These are phyloP conservation scores for Diospyros lotus DNA, from an alignment of 148 eudicot species.

Conservation along the genomic window DNA sequence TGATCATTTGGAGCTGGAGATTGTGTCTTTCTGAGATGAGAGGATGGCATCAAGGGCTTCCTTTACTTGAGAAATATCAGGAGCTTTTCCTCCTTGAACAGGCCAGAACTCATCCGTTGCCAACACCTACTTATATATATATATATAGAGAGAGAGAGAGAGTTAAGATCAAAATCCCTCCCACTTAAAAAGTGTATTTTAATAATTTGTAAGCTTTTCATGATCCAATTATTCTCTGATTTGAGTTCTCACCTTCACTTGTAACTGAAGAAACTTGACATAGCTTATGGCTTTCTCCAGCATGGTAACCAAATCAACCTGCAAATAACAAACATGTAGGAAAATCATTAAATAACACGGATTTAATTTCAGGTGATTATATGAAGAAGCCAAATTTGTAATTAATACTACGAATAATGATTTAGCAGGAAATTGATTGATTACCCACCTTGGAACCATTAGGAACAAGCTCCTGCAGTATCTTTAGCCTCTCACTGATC, in stretches of 20 bases:
- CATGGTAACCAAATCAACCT: slow-evolving; percentile 99
- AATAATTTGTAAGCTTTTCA: neutral
- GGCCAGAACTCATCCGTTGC: slow-evolving; percentile 99
- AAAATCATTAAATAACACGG: neutral
- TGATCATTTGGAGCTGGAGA: too few relatives aligned
- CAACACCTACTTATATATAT: slow-evolving; percentile 49
- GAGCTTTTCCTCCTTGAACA: slow-evolving; percentile 75
- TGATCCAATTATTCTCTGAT: too few relatives aligned
- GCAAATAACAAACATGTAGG: neutral
- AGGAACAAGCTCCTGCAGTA: slow-evolving; percentile 91
- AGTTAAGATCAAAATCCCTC: neutral
- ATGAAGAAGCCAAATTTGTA: neutral
- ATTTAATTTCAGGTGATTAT: neutral
- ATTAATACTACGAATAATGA: too few relatives aligned
- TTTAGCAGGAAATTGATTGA: neutral
- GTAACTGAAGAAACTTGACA: slow-evolving; percentile 92
- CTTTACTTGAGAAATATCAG: slow-evolving; percentile 77
- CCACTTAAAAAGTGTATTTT: neutral
- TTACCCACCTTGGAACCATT: slow-evolving; percentile 80
- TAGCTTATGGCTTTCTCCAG: slow-evolving; percentile 91
- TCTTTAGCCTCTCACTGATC: slow-evolving; percentile 86
- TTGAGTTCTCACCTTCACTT: slow-evolving; percentile 67
- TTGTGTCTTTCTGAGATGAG: slow-evolving; percentile 46
- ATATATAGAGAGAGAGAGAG: neutral
- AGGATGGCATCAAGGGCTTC: slow-evolving; percentile 93